Conservation (phyloP, 495 filamentous ascomycete genomes). For the Penicillium subrubescens region DNA sequence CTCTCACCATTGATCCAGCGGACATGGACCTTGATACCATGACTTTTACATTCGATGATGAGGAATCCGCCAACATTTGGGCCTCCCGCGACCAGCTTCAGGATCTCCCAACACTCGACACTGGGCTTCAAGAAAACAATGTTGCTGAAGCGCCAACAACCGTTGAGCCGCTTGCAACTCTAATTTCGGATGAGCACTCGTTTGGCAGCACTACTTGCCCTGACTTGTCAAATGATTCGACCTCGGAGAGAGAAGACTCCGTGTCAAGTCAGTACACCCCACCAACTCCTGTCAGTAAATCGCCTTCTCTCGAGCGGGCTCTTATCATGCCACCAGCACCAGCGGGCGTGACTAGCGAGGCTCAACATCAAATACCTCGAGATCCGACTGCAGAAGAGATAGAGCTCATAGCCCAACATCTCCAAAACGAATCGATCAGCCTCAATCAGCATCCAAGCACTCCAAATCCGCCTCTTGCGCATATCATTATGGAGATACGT, state of each 20-base stretch:
- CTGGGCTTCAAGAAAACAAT: background rate
- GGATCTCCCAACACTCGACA: background rate
- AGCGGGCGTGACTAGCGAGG: background rate
- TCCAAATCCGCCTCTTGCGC: background rate
- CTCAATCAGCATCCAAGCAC: background rate
- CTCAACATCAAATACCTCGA: background rate
- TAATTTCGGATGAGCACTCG: background rate
- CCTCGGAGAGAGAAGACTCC: background rate
- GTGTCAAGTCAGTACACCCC: background rate
- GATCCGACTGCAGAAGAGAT: background rate
- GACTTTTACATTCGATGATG: background rate
- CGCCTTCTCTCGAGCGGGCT: background rate
- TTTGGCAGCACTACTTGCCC: background rate
- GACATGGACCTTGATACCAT: background rate
- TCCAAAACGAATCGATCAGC: background rate
- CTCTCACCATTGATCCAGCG: background rate
- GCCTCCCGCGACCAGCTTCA: background rate
- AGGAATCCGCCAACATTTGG: background rate
- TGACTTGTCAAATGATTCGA: background rate
- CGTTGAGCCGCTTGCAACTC: background rate
- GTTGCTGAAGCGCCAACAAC: background rate
- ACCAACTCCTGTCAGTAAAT: background rate
- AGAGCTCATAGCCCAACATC: background rate
- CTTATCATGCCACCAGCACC: background rate
- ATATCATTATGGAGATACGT: background rate